Conservation (phyloP, 331 rosid genomes). For the Rosa hybrid region DNA sequence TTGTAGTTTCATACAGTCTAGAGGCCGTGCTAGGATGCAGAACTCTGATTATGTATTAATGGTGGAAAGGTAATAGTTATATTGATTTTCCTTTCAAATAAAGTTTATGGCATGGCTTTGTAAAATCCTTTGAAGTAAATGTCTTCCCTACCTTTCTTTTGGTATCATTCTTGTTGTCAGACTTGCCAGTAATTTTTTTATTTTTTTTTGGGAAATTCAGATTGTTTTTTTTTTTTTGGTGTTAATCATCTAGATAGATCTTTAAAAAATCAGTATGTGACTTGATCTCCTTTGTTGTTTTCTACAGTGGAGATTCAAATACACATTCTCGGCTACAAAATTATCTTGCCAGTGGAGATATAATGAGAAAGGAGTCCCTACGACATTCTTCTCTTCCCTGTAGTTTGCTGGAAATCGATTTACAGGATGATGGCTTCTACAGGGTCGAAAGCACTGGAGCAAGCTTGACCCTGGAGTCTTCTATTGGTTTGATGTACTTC, state of each 20-base stretch:
- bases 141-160: neutral
- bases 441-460: conserved; percentile 78
- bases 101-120: neutral
- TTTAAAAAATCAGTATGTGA: neutral
- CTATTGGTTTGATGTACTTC: conserved; percentile 62
- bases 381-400: conserved; percentile 62
- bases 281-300: conserved; percentile 9
- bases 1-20: conserved; percentile 86
- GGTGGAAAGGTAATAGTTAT: conserved; percentile 58
- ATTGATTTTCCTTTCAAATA: neutral
- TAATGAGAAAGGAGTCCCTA: conserved; percentile 74
- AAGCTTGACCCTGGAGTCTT: conserved; percentile 57
- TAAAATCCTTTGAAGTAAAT: neutral
- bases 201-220: neutral
- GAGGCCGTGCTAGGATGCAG: conserved; percentile 86
- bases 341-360: conserved; percentile 61
- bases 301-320: conserved; percentile 58
- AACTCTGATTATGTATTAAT: conserved; percentile 77
- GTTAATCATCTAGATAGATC: neutral
- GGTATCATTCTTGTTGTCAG: neutral
- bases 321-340: conserved; percentile 61
- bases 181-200: neutral
- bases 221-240: neutral
- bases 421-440: conserved; percentile 41
- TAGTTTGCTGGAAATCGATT: conserved; percentile 44